Conservation (phyloP, 2,329 filamentous ascomycete genomes). For the Huntiella savannae region DNA sequence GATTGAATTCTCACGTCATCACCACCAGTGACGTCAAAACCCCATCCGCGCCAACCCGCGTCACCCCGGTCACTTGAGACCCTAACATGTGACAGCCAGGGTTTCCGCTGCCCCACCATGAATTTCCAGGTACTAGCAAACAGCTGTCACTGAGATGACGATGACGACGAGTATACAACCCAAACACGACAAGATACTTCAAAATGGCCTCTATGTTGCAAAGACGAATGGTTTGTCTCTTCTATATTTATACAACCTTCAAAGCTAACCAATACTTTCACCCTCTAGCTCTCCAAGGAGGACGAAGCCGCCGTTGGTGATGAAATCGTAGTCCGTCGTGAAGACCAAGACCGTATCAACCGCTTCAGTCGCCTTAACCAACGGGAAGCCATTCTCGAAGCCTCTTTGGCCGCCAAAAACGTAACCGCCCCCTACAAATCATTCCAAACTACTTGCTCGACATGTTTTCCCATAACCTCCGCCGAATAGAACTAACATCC, state of each 20-base stretch:
- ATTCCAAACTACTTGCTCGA: no score
- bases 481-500: not conserved
- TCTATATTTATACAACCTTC: no score
- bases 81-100: no score
- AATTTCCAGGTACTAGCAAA: no score
- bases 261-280: not conserved
- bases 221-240: slow-evolving; percentile 37
- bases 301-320: slow-evolving; percentile 64
- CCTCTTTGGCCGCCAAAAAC: slow-evolving; percentile 60
- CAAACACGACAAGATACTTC: not conserved
- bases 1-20: no score
- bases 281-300: slow-evolving; percentile 64
- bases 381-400: slow-evolving; percentile 58
- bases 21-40: no score
- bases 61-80: no score
- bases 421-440: slow-evolving; percentile 29
- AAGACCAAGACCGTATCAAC: slow-evolving; percentile 99
- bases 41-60: no score
- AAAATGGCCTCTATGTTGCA: slow-evolving; percentile 29
- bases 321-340: slow-evolving; percentile 82
- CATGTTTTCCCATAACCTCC: not conserved
- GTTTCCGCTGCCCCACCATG: no score
- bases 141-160: no score
- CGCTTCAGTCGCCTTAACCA: slow-evolving; percentile 88
- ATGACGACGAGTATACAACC: no score